Evolutionary conservation across 768 basidiomycete genomes (phyloP), one percentile per base, ranked within the genome.

Genomic region (Glaciozyma antarctica): DNA sequence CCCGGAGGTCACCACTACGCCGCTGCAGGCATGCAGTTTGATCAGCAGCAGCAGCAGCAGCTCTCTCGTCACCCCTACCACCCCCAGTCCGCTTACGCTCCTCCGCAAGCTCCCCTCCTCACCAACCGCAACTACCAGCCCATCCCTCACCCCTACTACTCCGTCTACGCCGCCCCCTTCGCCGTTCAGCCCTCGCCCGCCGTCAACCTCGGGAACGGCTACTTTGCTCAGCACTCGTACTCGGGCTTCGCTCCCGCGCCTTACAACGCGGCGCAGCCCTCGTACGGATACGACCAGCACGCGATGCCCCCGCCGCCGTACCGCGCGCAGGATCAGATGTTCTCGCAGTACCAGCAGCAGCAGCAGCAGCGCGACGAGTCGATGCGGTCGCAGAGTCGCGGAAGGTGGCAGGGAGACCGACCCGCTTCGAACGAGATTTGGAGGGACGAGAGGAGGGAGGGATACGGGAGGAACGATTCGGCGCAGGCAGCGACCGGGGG

Each of bases 71-170:
- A 41, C 38, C 7, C 38, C 10, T 41, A 48, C 47, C 53, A 54
- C 28, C 28, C 26, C 28, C 28, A 26, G 16, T 30, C n/a, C 57
- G 57, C 57, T n/a, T 58, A 28, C 43, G 57, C 57, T 22, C 43
- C 57, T 41, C 57, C 57, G n/a, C 43, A 44, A 13, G 57, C 57
- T 16, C 53, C 53, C 24, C 53, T 54, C 53, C 17, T 52, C 24
- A 52, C 24, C 28, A 54, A 26, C 15, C 53, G 53, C 53, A 15
- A 54, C 53, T 32, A 32, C 28, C 17, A 17, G 24, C 17, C 28
- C 15, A 28, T 16, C 26, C 49, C 49, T n/a, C 49, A n/a, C n/a
- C 30, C 53, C 15, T 58, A 26, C 43, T 58, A 44, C 57, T 43
- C 57, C 43, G 57, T 24, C 43, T 58, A 24, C 24, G 57, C n/a